Base-by-base conservation (phyloP, 2,329 filamentous ascomycete species). In the Colletotrichum camelliae region DNA sequence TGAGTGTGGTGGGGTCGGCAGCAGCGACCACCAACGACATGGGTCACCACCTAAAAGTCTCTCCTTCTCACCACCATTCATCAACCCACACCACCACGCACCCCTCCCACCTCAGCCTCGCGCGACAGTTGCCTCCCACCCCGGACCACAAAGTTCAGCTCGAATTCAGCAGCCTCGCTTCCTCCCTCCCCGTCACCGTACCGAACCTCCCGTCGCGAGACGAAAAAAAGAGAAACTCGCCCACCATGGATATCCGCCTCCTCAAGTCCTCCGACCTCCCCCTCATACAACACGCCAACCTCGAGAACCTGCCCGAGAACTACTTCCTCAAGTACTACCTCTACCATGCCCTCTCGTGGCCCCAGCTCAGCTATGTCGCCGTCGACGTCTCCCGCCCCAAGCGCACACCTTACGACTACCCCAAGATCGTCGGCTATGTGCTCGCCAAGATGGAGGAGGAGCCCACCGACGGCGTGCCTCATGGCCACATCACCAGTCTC, bases 321-420 rank as follows among this genome's bases (percentile, higher is more conserved):
- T 99, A 99, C 91, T 98, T 98, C 86, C 95, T 98, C 87, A 99
- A 99, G 91, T 99, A 99, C 91, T 99, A 99, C 89, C 93, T 99
- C 82, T 99, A 99, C 91, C 97, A 99, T 87, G 96, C 96, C 18
- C 93, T 98, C 79, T 98, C 96, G 81, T 99, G 97, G 97, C 97
- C 97, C 61, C 96, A 98, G 87, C 92, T 99, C 79, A 96, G 94
- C 86, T 98, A 96, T 86, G 96, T 99, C 73, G 97, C 97, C 80
- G 96, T 99, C 81, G 96, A 98, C 85, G 93, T 96, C 74, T 94
- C 94, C 24, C 92, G 95, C 43, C 94, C 95, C 39, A 91, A 91
- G 80, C 93, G 93, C 83, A 92, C 93, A 1, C 93, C 93, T 62
- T 94, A 96, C 85, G 94, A 97, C 85, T 97, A 97, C 81, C 97